Evolutionary conservation across 75 land plant species (phyloP), one percentile per base, ranked within the genome.

Genomic region (Selaginella tamariscina): DNA sequence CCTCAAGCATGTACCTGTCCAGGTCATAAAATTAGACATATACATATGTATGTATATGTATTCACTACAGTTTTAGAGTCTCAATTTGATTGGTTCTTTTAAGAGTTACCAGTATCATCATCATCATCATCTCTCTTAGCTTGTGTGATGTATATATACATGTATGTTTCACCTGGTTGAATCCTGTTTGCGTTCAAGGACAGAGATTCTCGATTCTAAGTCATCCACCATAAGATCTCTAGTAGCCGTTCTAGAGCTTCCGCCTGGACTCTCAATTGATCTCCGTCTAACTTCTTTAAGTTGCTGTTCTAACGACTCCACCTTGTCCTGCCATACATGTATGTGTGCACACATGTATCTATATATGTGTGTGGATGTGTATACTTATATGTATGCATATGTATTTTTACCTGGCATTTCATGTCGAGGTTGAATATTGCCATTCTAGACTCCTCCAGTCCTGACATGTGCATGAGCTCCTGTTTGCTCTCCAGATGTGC

Each of bases 271-370:
- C n/a, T 57, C 49, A 5, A 39, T 39, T 15, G 49, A 39, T 5
- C 71, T 33, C 67, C 66, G 54, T 57, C 65, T 55, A 31, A 67
- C 44, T 65, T 68, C 75, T 73, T 77, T 18, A 5, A 39, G 49
- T 15, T 39, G 49, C 5, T 39, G 49, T 15, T 39, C 49, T 5
- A 39, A 5, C 49, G 49, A 5, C 49, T 39, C 49, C 11, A 39
- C 15, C 49, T 39, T 39, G 49, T 39, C 49, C n/a, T n/a, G n/a
- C n/a, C n/a, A n/a, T n/a, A n/a, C n/a, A n/a, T n/a, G n/a, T n/a
- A n/a, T n/a, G n/a, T n/a, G n/a, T n/a, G n/a, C n/a, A n/a, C n/a
- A n/a, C n/a, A n/a, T n/a, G n/a, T n/a, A n/a, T n/a, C n/a, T n/a
- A n/a, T n/a, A n/a, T n/a, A n/a, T n/a, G n/a, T n/a, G n/a, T n/a